These are phyloP conservation scores for Colletotrichum liriopes DNA, from an alignment of 2,329 filamentous ascomycete genomes.

Conservation along the genomic window DNA sequence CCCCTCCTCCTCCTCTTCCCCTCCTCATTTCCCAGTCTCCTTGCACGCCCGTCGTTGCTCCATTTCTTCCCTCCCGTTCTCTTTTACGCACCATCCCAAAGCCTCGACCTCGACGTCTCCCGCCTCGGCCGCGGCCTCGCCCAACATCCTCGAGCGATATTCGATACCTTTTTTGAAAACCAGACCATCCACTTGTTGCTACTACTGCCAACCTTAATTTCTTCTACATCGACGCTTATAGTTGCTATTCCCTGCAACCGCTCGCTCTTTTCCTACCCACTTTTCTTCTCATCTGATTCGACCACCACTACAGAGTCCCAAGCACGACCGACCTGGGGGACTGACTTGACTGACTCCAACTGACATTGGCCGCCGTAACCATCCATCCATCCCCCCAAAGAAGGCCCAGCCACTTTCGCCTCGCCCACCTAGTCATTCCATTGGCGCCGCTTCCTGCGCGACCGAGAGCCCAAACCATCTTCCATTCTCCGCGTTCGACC, in stretches of 20 bases:
- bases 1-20: neutral
- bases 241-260: slow-evolving; percentile 35
- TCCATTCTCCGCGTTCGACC: slow-evolving; percentile 43
- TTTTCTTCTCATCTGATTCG: slow-evolving; percentile 39
- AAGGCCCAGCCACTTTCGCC: slow-evolving; percentile 40
- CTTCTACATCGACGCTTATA: slow-evolving; percentile 8
- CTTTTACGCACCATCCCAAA: slow-evolving; percentile 11
- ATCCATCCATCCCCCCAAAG: slow-evolving; percentile 16
- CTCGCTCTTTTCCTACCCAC: slow-evolving; percentile 33
- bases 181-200: slow-evolving; percentile 31
- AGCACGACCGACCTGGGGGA: slow-evolving; percentile 13
- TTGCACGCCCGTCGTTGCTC: slow-evolving; percentile 18
- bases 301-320: slow-evolving; percentile 17
- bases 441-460: slow-evolving; percentile 43
- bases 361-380: slow-evolving; percentile 14
- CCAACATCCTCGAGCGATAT: slow-evolving; percentile 20
- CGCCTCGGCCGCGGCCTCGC: slow-evolving; percentile 10
- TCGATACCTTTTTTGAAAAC: slow-evolving; percentile 25
- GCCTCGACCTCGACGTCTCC: slow-evolving; percentile 6
- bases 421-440: slow-evolving; percentile 41
- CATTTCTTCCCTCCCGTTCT: slow-evolving; percentile 3
- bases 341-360: slow-evolving; percentile 6
- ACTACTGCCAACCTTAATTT: slow-evolving; percentile 36
- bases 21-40: slow-evolving; percentile 8
- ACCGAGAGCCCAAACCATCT: slow-evolving; percentile 43